A percentile compares a stretch with the other conserved stretches of the same genome.
These are phyloP conservation scores for Diaporthe humulicola DNA, from an alignment of 2,329 filamentous ascomycete species.

Conservation along the genomic window DNA sequence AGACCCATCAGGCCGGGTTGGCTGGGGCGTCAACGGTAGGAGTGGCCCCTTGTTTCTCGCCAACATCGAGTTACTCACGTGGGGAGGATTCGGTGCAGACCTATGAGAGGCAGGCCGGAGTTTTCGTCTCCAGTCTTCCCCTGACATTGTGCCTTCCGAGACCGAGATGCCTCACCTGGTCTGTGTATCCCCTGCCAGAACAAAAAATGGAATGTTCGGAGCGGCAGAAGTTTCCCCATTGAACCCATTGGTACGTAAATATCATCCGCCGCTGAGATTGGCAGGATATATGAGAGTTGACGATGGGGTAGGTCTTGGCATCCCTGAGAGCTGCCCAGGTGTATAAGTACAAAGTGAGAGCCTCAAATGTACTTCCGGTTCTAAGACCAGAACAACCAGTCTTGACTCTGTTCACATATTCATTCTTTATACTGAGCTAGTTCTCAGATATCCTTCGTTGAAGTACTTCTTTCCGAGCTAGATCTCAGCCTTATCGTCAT, in stretches of 20 bases:
- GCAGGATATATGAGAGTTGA: constrained; percentile 4
- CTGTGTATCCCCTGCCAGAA: constrained; percentile 2
- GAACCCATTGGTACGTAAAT: neutral
- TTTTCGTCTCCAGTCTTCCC: neutral
- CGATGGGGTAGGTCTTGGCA: neutral
- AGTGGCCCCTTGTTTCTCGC: neutral
- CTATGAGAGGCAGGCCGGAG: neutral
- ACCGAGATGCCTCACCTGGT: neutral
- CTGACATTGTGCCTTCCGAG: constrained; percentile 9
- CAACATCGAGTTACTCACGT: neutral
- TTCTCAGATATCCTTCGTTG: constrained; percentile 13
- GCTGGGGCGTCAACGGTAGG: neutral
- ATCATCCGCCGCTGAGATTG: neutral
- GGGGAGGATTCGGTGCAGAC: neutral
- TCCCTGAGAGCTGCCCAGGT: neutral
- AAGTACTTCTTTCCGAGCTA: constrained; percentile 7
- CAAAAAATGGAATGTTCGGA: neutral
- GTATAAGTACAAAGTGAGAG: constrained; percentile 13
- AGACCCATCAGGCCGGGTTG: neutral
- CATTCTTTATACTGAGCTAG: constrained; percentile 22
- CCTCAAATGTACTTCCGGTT: neutral
- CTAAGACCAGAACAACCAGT: constrained; percentile 5
- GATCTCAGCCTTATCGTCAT: neutral
- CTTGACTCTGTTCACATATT: constrained; percentile 18
- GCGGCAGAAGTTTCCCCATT: constrained; percentile 4